Evolutionary conservation across 305 asterid genomes (phyloP), one percentile per base, ranked within the genome.

Genomic region (Fraxinus nigra): DNA sequence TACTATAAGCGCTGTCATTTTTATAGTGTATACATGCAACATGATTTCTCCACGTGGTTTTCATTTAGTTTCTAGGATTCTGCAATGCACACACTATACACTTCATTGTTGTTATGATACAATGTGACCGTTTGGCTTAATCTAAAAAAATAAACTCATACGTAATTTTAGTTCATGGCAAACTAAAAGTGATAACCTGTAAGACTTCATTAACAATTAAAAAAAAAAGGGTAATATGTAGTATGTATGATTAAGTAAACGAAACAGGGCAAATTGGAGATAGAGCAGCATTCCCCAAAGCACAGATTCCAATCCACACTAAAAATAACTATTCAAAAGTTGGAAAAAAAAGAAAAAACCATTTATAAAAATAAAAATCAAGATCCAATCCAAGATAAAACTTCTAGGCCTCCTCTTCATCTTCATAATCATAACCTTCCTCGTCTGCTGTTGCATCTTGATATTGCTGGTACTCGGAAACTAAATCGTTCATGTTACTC

Each of bases 401-500:
- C 46, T 8, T 11, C 81, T 78, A 86, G 40, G 81, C 86, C 16
- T 81, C 88, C 67, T 88, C 91, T 79, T 88, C 84, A 24, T 89
- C 90, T 35, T 87, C 89, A 20, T 87, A 85, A 14, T 80, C 85
- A 59, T 84, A 84, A 5, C 81, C 90, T 11, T 89, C 91, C 69
- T 89, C 91, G 3, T 87, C 92, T 0, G 92, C 92, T 0, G 95
- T 87, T 28, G 95, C 93, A 72, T 90, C 93, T 59, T 91, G 95
- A 67, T 91, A 90, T 86, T 91, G 95, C 82, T 91, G 95, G 78
- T 91, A 90, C 82, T 91, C 95, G 0, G 93, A 89, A 54, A 91
- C 93, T 40, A 91, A 80, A 83, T 89, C 95, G 67, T 91, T 91
- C 95, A 91, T 90, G 83, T 91, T 91, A 76, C 95, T 91, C 86